A percentile compares a stretch with the other conserved stretches of the same genome.
Evolutionary conservation across 345 rosid genomes (phyloP).

Genomic region (Hibiscus tridactylites): DNA sequence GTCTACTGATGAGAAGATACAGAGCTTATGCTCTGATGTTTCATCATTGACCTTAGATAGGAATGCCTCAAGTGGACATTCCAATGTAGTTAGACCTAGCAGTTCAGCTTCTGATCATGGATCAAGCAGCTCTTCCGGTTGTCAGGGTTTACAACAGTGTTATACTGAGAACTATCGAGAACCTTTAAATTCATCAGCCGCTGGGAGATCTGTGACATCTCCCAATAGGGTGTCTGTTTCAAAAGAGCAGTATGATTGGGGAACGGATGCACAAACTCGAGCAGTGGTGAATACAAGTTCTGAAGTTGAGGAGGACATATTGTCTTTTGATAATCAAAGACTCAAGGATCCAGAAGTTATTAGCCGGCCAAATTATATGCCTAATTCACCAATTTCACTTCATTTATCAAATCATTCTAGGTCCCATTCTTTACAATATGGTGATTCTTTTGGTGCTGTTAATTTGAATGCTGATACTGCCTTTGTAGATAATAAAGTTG

Average conservation of each 20-base stretch:
- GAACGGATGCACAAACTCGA: constrained; percentile 25
- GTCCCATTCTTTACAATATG: constrained; percentile 33
- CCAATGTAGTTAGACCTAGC: constrained; percentile 22
- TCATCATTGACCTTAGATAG: constrained; percentile 32
- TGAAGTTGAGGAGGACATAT: constrained; percentile 49
- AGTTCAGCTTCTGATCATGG: constrained; percentile 29
- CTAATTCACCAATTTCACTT: constrained; percentile 31
- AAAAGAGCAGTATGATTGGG: constrained; percentile 32
- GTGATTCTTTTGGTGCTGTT: constrained; percentile 15
- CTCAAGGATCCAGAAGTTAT: constrained; percentile 51
- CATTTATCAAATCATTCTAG: constrained; percentile 33
- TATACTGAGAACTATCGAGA: constrained; percentile 24
- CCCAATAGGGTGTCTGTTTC: constrained; percentile 21
- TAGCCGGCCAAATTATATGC: constrained; percentile 25
- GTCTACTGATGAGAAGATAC: constrained; percentile 19
- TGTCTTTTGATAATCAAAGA: constrained; percentile 53
- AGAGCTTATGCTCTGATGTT: constrained; percentile 24
- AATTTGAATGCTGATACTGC: constrained; percentile 27
- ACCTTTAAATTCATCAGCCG: constrained; percentile 15
- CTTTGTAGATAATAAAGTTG: constrained; percentile 27
- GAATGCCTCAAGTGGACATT: constrained; percentile 24
- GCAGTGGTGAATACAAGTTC: constrained; percentile 14
- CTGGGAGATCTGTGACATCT: constrained; percentile 20
- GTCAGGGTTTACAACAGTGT: constrained; percentile 25
- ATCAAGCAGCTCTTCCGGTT: constrained; percentile 29